These are phyloP conservation scores for Filobasidium wieringae DNA, from an alignment of 768 basidiomycete species.

Conservation along the genomic window DNA sequence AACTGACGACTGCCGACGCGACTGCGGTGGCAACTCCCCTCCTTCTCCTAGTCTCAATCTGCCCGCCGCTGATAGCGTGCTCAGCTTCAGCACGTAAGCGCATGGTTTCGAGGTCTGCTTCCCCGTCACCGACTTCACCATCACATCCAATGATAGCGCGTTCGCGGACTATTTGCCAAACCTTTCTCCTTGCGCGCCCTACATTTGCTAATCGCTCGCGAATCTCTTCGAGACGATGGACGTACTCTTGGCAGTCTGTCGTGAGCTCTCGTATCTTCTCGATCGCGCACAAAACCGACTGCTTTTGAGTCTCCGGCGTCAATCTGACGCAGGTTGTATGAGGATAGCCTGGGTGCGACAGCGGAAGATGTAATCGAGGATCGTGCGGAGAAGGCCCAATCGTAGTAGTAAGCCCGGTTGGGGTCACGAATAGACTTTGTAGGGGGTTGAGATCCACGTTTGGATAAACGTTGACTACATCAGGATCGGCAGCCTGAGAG, in stretches of 20 bases:
- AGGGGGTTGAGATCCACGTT: conserved; percentile 21
- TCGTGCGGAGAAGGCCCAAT: conserved; percentile 16
- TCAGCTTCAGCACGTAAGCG: conserved; percentile 9
- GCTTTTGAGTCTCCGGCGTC: conserved; percentile 26
- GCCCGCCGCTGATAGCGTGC: conserved; percentile 4
- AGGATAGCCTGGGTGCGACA: conserved; percentile 16
- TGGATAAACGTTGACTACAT: conserved; percentile 2
- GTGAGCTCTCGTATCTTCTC: conserved; percentile 35
- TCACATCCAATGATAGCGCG: conserved; percentile 18
- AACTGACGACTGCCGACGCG: conserved; percentile 6
- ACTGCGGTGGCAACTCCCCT: conserved; percentile 11
- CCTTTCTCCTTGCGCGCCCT: conserved; percentile 33
- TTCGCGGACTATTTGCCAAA: conserved; percentile 37
- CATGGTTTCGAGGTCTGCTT: conserved; percentile 15
- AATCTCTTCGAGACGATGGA: conserved; percentile 37
- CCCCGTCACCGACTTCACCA: conserved; percentile 6
- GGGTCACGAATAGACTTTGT: conserved; percentile 34
- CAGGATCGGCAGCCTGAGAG: neutral
- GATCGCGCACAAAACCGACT: conserved; percentile 32
- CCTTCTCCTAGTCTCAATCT: conserved; percentile 6
- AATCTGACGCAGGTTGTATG: conserved; percentile 26
- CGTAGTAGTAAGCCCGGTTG: conserved; percentile 25
- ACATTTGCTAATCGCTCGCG: conserved; percentile 37
- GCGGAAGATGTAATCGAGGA: conserved; percentile 8
- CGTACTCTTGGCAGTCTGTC: conserved; percentile 39